Percentiles rank a stretch among this genome's conserved stretches.
phyloP scores from a whole-genome alignment of 78 protist species.

The Monocercomonoides exilis region DNA sequence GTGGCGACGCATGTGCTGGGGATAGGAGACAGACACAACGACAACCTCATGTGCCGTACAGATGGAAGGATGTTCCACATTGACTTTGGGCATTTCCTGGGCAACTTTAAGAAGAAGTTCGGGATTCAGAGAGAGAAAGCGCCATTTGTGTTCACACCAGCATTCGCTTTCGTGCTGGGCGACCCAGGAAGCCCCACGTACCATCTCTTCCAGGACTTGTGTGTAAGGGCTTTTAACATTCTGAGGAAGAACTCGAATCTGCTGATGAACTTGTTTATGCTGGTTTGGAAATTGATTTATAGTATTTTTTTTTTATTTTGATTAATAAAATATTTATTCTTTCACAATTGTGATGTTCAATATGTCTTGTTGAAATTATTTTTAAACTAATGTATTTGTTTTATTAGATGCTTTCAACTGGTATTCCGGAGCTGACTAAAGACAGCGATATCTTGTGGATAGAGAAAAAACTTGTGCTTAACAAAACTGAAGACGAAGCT shows the following conservation, averaged over 20 bases:
- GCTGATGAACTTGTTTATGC: constrained; percentile 60
- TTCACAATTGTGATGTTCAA: too few species aligned
- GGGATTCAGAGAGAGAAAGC: constrained; percentile 76
- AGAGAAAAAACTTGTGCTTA: constrained; percentile 35
- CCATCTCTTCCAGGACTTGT: constrained; percentile 42
- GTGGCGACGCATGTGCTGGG: constrained; percentile 87
- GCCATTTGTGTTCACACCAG: constrained; percentile 84
- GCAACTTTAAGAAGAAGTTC: constrained; percentile 55
- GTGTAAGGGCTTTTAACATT: constrained; percentile 59
- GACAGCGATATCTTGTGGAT: constrained; percentile 56
- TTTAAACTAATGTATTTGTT: not conserved
- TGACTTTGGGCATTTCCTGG: constrained; percentile 90
- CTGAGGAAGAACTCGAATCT: constrained; percentile 56
- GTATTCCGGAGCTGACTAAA: constrained; percentile 78
- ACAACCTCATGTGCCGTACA: constrained; percentile 73
- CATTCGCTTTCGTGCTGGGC: constrained; percentile 44
- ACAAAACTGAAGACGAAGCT: constrained; percentile 57
- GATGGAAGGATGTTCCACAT: constrained; percentile 80
- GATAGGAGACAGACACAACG: constrained; percentile 91
- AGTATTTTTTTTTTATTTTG: too few species aligned
- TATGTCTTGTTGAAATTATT: too few species aligned
- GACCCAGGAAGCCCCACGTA: too few species aligned
- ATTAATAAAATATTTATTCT: too few species aligned
- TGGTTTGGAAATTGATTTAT: too few species aligned
- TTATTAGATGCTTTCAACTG: constrained; percentile 69